phyloP scores from a whole-genome alignment of 164 flowering plant genomes.

The Litsea cubeba region DNA sequence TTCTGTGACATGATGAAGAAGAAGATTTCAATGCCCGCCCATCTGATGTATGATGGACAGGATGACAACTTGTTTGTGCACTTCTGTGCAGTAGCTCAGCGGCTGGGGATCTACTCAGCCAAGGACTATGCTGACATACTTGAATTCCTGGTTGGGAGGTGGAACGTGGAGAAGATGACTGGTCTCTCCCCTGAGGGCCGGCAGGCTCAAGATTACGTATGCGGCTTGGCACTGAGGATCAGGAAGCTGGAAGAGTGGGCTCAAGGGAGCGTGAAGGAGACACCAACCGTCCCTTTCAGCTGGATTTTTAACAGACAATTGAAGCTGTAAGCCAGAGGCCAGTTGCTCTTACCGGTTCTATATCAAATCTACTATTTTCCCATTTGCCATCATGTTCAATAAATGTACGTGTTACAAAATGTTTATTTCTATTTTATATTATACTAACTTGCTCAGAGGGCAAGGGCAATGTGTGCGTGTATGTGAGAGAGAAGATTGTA shows the following conservation, averaged over 20 bases:
- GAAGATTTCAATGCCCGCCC: constrained; percentile 62
- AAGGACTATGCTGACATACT: constrained; percentile 63
- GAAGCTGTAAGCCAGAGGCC: constrained; percentile 26
- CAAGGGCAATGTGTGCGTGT: background rate
- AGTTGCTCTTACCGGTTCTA: constrained; percentile 5
- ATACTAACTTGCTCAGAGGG: background rate
- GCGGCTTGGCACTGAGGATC: constrained; percentile 51
- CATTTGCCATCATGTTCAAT: background rate
- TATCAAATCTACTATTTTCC: no score
- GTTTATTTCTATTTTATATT: background rate
- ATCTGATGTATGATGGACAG: constrained; percentile 50
- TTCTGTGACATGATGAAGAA: constrained; percentile 64
- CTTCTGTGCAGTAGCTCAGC: constrained; percentile 64
- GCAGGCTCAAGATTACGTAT: constrained; percentile 63
- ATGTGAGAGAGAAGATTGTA: background rate
- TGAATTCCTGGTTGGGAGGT: constrained; percentile 62
- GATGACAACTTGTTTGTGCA: constrained; percentile 50
- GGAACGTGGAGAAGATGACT: constrained; percentile 55
- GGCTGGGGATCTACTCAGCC: constrained; percentile 59
- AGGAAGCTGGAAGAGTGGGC: constrained; percentile 48
- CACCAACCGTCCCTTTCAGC: constrained; percentile 43
- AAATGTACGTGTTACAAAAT: background rate
- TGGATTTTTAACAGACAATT: constrained; percentile 62
- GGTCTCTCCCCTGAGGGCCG: constrained; percentile 64
- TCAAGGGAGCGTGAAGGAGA: constrained; percentile 36